Evolutionary conservation across 1,284 basidiomycete species (phyloP).

Genomic region (Moesziomyces sp.): DNA sequence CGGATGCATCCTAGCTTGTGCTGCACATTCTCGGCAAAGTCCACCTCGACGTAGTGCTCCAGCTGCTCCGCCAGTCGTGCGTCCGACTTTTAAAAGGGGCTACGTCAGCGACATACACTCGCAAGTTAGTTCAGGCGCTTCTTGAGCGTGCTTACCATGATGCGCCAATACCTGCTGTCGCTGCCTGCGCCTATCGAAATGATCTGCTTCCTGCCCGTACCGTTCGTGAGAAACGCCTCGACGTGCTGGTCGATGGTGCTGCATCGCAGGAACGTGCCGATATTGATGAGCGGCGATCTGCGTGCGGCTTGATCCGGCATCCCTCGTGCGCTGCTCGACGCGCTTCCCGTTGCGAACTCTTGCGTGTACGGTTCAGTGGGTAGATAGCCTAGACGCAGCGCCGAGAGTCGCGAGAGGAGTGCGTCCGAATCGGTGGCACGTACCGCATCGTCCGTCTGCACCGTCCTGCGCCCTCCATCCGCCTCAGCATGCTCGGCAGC

Average conservation of each 20-base stretch:
- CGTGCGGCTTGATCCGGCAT: constrained; percentile 67
- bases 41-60: constrained; percentile 83
- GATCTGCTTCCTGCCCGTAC: constrained; percentile 75
- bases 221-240: constrained; percentile 75
- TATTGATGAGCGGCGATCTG: constrained; percentile 85
- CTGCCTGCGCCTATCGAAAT: constrained; percentile 90
- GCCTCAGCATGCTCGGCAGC: background rate
- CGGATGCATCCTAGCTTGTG: constrained; percentile 85
- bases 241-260: constrained; percentile 83
- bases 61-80: constrained; percentile 60
- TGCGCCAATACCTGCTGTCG: constrained; percentile 90
- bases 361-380: constrained; percentile 41
- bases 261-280: constrained; percentile 90
- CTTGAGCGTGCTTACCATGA: constrained; percentile 75
- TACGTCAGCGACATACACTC: too few species aligned
- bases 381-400: constrained; percentile 43
- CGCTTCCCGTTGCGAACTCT: constrained; percentile 17
- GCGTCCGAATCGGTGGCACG: constrained; percentile 81
- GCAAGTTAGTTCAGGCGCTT: too few species aligned
- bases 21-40: constrained; percentile 84
- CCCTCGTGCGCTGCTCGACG: too few species aligned
- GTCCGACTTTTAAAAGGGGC: constrained; percentile 66
- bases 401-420: constrained; percentile 77
- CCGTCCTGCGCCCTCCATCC: background rate
- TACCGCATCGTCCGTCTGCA: constrained; percentile 73